These are phyloP conservation scores for Haberlea rhodopensis DNA, from an alignment of 257 asterid genomes.

Conservation along the genomic window DNA sequence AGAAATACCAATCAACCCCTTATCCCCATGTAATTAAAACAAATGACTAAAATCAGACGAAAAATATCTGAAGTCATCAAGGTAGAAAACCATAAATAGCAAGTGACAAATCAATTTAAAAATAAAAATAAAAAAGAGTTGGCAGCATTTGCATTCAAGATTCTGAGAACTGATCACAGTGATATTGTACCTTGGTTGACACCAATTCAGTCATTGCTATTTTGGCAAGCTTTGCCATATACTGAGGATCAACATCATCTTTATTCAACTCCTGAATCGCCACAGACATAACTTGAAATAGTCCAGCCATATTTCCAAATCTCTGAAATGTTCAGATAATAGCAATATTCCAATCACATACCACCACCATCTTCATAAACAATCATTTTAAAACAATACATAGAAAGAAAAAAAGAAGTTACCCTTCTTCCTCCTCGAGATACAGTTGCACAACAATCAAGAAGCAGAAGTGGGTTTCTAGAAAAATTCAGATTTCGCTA, in stretches of 20 bases:
- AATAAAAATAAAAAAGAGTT: no score
- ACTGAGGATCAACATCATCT: conserved; percentile 63
- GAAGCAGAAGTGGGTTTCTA: conserved; percentile 91
- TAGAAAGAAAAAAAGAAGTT: conserved; percentile 24
- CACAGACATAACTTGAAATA: conserved; percentile 91
- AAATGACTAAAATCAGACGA: no score
- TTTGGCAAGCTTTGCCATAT: conserved; percentile 76
- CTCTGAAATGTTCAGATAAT: conserved; percentile 46
- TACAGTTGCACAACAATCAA: conserved; percentile 80
- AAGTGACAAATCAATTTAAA: no score
- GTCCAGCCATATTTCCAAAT: conserved; percentile 81
- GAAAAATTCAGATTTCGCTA: conserved; percentile 18
- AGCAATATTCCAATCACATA: not conserved
- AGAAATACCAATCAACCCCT: not conserved
- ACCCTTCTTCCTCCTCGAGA: conserved; percentile 97
- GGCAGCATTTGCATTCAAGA: not conserved
- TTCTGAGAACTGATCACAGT: not conserved
- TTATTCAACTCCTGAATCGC: conserved; percentile 75
- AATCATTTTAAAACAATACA: conserved; percentile 9
- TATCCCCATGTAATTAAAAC: not conserved
- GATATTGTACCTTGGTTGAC: conserved; percentile 72
- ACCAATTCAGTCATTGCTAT: conserved; percentile 81
- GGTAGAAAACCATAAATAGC: no score
- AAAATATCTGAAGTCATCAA: no score
- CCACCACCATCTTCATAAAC: conserved; percentile 2